phyloP scores from a whole-genome alignment of 768 basidiomycete species.

The Cystofilobasidium macerans region DNA sequence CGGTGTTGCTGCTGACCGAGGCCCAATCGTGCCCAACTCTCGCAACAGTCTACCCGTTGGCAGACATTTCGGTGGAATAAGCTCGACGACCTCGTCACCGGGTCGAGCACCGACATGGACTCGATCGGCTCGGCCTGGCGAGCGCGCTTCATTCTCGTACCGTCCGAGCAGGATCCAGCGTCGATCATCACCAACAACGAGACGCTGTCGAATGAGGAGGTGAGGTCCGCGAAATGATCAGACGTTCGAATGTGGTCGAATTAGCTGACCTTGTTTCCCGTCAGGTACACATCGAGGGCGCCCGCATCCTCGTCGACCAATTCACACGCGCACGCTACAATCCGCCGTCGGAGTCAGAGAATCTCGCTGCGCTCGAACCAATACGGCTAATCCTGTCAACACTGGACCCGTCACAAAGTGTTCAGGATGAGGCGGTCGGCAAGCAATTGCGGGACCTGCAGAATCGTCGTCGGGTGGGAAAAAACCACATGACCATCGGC shows the following conservation, averaged over 20 bases:
- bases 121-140: constrained; percentile 20
- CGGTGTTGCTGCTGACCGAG: not conserved
- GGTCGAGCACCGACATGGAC: constrained; percentile 2
- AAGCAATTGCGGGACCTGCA: constrained; percentile 62
- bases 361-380: constrained; percentile 44
- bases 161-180: constrained; percentile 58
- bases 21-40: too few species aligned
- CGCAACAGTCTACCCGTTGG: not conserved
- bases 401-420: constrained; percentile 61
- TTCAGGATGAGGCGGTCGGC: constrained; percentile 67
- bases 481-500: constrained; percentile 18
- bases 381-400: constrained; percentile 69
- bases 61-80: constrained; percentile 4
- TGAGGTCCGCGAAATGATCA: constrained; percentile 40
- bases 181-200: constrained; percentile 8
- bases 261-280: not conserved
- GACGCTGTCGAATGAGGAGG: constrained; percentile 49
- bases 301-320: constrained; percentile 79
- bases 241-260: too few species aligned
- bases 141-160: constrained; percentile 71
- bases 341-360: constrained; percentile 41
- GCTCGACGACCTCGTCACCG: constrained; percentile 20
- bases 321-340: constrained; percentile 79
- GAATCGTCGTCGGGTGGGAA: constrained; percentile 46
- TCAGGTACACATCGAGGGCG: constrained; percentile 64